These are phyloP conservation scores for Paramecium bursaria DNA, from an alignment of 73 alveolate species.

Conservation along the genomic window DNA sequence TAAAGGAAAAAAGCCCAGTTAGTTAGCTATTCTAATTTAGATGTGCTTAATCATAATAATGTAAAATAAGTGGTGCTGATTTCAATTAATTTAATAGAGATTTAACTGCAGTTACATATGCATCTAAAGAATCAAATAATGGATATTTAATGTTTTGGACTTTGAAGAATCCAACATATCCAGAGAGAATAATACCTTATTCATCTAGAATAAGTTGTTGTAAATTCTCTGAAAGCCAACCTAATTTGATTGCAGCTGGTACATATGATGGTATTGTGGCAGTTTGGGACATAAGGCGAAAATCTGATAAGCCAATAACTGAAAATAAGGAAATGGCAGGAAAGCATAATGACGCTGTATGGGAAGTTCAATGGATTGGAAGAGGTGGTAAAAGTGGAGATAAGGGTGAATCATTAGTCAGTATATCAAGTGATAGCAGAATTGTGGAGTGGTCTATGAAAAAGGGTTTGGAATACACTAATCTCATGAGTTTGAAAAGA, in stretches of 20 bases:
- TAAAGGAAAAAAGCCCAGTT: slow-evolving; percentile 79
- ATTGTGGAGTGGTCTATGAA: slow-evolving; percentile 97
- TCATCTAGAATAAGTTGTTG: slow-evolving; percentile 91
- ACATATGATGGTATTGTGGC: slow-evolving; percentile 95
- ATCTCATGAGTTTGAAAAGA: slow-evolving; percentile 92
- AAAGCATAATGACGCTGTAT: slow-evolving; percentile 96
- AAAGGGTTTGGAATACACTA: slow-evolving; percentile 96
- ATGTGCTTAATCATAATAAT: slow-evolving; percentile 83
- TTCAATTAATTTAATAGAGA: slow-evolving; percentile 94
- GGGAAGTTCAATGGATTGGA: slow-evolving; percentile 98
- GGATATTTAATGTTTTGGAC: slow-evolving; percentile 98
- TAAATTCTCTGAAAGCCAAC: slow-evolving; percentile 89
- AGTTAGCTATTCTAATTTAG: slow-evolving; percentile 87
- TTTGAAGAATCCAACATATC: slow-evolving; percentile 95
- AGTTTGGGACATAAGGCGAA: slow-evolving; percentile 89
- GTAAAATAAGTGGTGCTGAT: slow-evolving; percentile 95
- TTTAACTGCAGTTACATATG: slow-evolving; percentile 94
- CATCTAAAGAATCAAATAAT: slow-evolving; percentile 86
- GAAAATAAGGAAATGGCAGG: slow-evolving; percentile 92
- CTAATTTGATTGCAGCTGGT: slow-evolving; percentile 95
- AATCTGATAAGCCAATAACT: slow-evolving; percentile 91
- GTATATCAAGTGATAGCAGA: slow-evolving; percentile 94
- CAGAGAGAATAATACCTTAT: slow-evolving; percentile 94
- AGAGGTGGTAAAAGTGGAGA: slow-evolving; percentile 86
- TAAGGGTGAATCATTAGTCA: slow-evolving; percentile 89